Base-by-base conservation (phyloP, 306 rosid genomes). In the Benincasa hispida region DNA sequence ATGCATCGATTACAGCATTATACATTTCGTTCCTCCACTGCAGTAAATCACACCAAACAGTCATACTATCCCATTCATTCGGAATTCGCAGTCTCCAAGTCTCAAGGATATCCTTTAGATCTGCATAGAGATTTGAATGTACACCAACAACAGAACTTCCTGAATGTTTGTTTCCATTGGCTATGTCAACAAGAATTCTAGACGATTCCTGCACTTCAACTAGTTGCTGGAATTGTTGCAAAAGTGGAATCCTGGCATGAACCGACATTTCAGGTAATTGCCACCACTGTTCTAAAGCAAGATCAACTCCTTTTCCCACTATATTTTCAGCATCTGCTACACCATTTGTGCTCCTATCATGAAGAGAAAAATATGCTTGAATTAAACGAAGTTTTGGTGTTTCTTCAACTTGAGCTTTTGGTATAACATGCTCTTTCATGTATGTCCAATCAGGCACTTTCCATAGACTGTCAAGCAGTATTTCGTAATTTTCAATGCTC, bases 1-100 rank as follows among this genome's bases (percentile, higher is more conserved):
- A 95, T 68, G 98, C 99, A 5, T 95, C 99, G 39, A 95, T 95
- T 82, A 90, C 99, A 77, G 91, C 78, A 82, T 86, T 95, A 81
- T 95, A 95, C 95, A 92, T 92, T 82, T 95, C 99, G 82, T 95
- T 95, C 81, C 99, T 95, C 99, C 99, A 95, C 79, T 95, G 99
- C 76, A 95, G 90, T 81, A 95, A 89, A 86, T 95, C 99, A 80
- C 83, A 95, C 99, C 98, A 95, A 81, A 92, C 97, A 70, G 96
- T 88, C 99, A 92, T 95, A 80, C 88, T 88, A 81, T 95, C 99
- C 98, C 99, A 95, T 83, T 91, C 89, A 89, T 95, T 95, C 57
- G 99, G 98, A 83, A 96, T 95, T 87, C 98, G 91, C 68, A 95
- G 83, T 81, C 98, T 92, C 99, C 99, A 95, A 62, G 99, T 92